phyloP scores from a whole-genome alignment of 2,329 filamentous ascomycete species.

The Fusarium irregulare region DNA sequence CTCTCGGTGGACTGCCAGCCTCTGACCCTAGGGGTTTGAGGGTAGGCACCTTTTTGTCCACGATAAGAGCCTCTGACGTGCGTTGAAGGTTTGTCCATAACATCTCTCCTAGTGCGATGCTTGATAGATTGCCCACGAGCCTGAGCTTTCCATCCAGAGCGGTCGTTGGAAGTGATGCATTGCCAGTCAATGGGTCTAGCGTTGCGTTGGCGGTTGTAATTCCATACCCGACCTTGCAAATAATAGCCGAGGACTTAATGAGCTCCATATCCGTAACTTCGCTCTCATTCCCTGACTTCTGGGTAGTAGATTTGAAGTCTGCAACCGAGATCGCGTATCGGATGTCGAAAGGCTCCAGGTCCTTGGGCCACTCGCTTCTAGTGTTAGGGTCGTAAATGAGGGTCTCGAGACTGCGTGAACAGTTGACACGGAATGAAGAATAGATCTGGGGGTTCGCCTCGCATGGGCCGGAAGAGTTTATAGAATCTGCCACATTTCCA shows the following conservation, averaged over 20 bases:
- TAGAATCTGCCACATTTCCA: no score
- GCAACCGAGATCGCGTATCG: slow-evolving; percentile 2
- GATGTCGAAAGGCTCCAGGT: not conserved
- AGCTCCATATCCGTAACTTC: not conserved
- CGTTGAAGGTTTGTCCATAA: not conserved
- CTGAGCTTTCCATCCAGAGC: not conserved
- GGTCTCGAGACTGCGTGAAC: not conserved
- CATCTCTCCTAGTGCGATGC: not conserved
- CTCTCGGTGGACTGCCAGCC: no score
- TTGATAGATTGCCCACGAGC: not conserved
- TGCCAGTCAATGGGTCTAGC: not conserved
- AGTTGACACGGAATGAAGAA: not conserved
- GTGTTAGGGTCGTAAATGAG: no score
- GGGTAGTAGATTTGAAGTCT: not conserved
- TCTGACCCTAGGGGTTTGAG: no score
- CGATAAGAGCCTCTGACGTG: not conserved
- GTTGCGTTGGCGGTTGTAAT: not conserved
- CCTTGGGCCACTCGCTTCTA: not conserved
- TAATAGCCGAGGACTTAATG: not conserved
- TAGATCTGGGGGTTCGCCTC: not conserved
- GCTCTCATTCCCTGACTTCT: no score
- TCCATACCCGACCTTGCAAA: not conserved
- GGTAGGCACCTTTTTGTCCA: not conserved
- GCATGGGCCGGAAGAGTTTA: no score
- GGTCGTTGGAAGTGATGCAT: not conserved